These are phyloP conservation scores for Nigrospora sphaerica DNA, from an alignment of 2,329 filamentous ascomycete genomes.

Conservation along the genomic window DNA sequence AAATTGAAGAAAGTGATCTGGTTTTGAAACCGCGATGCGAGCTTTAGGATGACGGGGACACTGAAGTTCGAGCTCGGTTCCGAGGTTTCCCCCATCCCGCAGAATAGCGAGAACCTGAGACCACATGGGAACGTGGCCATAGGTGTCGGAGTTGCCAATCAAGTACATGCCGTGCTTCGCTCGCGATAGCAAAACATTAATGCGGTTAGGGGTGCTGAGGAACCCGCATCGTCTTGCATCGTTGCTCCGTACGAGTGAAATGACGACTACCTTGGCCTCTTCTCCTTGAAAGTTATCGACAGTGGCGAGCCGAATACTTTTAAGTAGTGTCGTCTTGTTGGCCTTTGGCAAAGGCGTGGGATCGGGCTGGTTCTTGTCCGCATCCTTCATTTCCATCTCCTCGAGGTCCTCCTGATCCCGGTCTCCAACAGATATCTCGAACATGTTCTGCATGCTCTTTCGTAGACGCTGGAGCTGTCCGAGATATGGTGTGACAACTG, in stretches of 20 bases:
- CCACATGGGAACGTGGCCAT: slow-evolving; percentile 56
- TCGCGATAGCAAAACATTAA: slow-evolving; percentile 62
- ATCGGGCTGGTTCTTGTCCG: neutral
- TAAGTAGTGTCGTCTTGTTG: slow-evolving; percentile 34
- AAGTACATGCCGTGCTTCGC: slow-evolving; percentile 66
- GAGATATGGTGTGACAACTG: slow-evolving; percentile 61
- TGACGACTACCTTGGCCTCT: slow-evolving; percentile 62
- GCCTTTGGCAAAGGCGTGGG: neutral
- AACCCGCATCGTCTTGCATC: slow-evolving; percentile 52
- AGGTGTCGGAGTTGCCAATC: slow-evolving; percentile 59
- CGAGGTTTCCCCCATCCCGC: slow-evolving; percentile 34
- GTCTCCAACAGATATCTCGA: slow-evolving; percentile 59
- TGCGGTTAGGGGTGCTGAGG: slow-evolving; percentile 56
- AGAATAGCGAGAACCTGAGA: slow-evolving; percentile 47
- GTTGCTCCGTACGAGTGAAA: slow-evolving; percentile 69
- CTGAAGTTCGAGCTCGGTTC: slow-evolving; percentile 41
- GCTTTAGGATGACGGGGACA: slow-evolving; percentile 55
- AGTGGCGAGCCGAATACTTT: slow-evolving; percentile 51
- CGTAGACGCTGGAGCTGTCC: slow-evolving; percentile 50
- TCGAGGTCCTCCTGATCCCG: slow-evolving; percentile 50
- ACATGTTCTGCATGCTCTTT: slow-evolving; percentile 33
- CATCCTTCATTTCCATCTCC: slow-evolving; percentile 25
- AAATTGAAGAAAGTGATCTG: slow-evolving; percentile 49
- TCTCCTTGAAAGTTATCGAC: slow-evolving; percentile 76
- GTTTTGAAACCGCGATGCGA: slow-evolving; percentile 38